These are phyloP conservation scores for Magnusiomyces sp. DNA, from an alignment of 1,139 yeast genomes.

Conservation along the genomic window DNA sequence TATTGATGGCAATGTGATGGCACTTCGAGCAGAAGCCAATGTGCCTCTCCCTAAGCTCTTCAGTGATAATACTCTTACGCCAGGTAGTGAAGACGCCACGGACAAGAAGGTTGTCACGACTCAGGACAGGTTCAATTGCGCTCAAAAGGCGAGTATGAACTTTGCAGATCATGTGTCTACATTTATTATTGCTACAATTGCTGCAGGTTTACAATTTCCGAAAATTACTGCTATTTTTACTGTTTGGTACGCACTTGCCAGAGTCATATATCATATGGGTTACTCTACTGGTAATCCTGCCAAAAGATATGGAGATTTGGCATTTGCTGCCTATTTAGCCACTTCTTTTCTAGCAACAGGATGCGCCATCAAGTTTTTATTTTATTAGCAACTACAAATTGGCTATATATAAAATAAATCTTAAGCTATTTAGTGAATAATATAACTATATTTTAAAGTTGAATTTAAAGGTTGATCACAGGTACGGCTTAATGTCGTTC, in stretches of 20 bases:
- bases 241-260: constrained; percentile 13
- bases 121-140: constrained; percentile 19
- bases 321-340: no score
- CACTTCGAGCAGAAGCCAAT: constrained; percentile 9
- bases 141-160: constrained; percentile 17
- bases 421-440: no score
- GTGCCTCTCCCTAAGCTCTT: constrained; percentile 15
- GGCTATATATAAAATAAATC: no score
- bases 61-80: no score
- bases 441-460: no score
- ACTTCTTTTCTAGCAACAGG: no score
- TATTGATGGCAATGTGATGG: constrained; percentile 12
- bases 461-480: no score
- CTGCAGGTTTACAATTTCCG: constrained; percentile 15
- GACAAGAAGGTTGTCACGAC: no score
- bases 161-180: constrained; percentile 15
- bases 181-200: constrained; percentile 11
- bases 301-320: no score
- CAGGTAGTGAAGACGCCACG: constrained; percentile 15
- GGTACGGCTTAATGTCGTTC: no score
- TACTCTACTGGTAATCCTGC: constrained; percentile 17
- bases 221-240: constrained; percentile 11
- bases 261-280: constrained; percentile 14
- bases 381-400: no score
- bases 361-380: no score